phyloP scores from a whole-genome alignment of 2,329 filamentous ascomycete genomes.

The Neobulgaria alba region DNA sequence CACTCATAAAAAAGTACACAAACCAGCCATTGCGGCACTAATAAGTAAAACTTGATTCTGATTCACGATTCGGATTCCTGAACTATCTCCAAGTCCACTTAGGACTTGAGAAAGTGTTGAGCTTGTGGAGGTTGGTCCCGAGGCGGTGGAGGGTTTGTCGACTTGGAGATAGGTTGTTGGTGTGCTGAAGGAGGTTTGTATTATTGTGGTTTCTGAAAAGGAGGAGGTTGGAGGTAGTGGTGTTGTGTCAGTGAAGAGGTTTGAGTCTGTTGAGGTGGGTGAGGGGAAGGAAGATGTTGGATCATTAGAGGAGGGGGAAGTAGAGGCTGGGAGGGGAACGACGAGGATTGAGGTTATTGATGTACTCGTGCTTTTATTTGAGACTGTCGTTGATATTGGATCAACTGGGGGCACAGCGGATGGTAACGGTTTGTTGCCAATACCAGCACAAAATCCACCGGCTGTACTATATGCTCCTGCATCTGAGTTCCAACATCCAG shows the following conservation, averaged over 20 bases:
- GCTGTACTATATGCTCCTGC: background rate
- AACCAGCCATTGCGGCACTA: background rate
- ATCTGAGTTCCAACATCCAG: background rate
- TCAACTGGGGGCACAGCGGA: background rate
- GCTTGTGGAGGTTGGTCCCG: background rate
- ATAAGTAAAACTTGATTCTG: background rate
- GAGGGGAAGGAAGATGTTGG: background rate
- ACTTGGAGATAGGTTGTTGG: background rate
- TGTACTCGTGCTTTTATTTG: background rate
- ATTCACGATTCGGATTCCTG: background rate
- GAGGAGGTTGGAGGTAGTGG: background rate
- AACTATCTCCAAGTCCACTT: background rate
- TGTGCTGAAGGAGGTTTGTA: too few relatives aligned
- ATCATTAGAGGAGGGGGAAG: background rate
- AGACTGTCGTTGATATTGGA: too few relatives aligned
- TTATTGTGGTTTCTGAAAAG: background rate
- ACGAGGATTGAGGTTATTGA: background rate
- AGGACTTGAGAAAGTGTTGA: background rate
- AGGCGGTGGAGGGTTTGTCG: background rate
- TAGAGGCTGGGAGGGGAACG: background rate
- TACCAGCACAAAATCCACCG: background rate
- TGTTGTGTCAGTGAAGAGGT: too few relatives aligned
- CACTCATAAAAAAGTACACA: background rate
- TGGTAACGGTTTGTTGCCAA: background rate
- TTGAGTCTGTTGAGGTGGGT: too few relatives aligned